Evolutionary conservation across 1,139 yeast species (phyloP).

Genomic region (Candida sanyaensis): DNA sequence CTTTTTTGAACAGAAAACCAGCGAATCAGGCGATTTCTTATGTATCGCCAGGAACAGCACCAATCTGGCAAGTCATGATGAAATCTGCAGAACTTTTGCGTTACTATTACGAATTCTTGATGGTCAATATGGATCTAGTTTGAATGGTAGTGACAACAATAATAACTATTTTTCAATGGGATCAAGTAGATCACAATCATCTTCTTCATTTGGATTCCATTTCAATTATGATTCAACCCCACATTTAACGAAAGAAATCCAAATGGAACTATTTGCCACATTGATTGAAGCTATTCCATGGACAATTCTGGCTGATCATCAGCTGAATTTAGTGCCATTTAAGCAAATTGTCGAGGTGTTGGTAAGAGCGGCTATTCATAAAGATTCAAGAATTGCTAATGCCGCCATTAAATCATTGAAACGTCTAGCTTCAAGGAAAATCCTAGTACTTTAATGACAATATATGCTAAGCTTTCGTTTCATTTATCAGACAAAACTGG

Average conservation of each 20-base stretch:
- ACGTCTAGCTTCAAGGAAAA: constrained; percentile 67
- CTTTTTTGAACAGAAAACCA: constrained; percentile 9
- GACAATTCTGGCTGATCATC: constrained; percentile 48
- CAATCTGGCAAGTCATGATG: constrained; percentile 67
- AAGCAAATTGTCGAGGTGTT: constrained; percentile 71
- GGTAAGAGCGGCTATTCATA: constrained; percentile 74
- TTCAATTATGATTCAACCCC: constrained; percentile 50
- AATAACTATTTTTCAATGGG: constrained; percentile 15
- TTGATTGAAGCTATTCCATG: constrained; percentile 71
- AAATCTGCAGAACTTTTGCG: constrained; percentile 66
- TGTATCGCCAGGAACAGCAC: constrained; percentile 46
- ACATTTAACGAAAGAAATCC: constrained; percentile 35
- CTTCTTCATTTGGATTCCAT: constrained; percentile 45
- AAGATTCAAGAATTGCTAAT: constrained; percentile 57
- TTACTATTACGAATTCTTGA: constrained; percentile 62
- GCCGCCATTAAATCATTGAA: constrained; percentile 68
- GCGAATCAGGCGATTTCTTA: constrained; percentile 25
- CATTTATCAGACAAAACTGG: constrained; percentile 66
- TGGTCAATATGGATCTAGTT: constrained; percentile 52
- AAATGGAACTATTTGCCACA: constrained; percentile 67
- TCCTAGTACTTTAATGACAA: constrained; percentile 70
- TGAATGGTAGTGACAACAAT: constrained; percentile 25
- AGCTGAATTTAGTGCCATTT: constrained; percentile 38
- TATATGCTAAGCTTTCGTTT: constrained; percentile 79
- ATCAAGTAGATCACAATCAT: constrained; percentile 11